phyloP scores from a whole-genome alignment of 2,329 filamentous ascomycete genomes.

The Whalleya microplaca region DNA sequence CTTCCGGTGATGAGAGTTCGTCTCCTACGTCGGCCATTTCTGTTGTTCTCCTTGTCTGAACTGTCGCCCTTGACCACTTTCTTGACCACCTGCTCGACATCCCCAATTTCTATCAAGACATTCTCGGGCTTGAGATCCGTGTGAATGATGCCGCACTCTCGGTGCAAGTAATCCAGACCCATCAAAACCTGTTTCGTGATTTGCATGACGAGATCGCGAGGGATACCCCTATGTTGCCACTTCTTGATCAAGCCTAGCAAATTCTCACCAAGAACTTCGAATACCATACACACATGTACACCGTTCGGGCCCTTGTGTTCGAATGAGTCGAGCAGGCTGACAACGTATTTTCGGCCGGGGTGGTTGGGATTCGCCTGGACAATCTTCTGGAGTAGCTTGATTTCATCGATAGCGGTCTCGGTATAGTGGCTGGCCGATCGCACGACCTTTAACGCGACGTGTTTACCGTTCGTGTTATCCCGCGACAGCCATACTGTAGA shows the following conservation, averaged over 20 bases:
- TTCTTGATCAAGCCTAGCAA: conserved; percentile 93
- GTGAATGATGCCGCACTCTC: conserved; percentile 98
- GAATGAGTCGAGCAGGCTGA: conserved; percentile 94
- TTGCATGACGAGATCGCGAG: conserved; percentile 95
- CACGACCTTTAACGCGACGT: conserved; percentile 97
- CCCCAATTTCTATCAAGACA: conserved; percentile 96
- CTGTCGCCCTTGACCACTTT: conserved; percentile 86
- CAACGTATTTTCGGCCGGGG: conserved; percentile 91
- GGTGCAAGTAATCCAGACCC: conserved; percentile 92
- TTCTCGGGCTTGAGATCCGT: conserved; percentile 98
- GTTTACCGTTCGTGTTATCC: conserved; percentile 87
- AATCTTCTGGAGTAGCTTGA: conserved; percentile 96
- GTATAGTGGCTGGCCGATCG: conserved; percentile 98
- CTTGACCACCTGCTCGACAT: conserved; percentile 98
- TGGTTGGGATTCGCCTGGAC: conserved; percentile 94
- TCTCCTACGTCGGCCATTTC: conserved; percentile 86
- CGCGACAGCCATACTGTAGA: conserved; percentile 89
- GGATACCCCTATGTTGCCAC: conserved; percentile 97
- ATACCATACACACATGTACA: conserved; percentile 98
- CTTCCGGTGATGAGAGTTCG: conserved; percentile 96
- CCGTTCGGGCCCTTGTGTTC: conserved; percentile 97
- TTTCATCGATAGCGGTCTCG: conserved; percentile 97
- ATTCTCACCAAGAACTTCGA: conserved; percentile 96
- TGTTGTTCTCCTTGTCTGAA: conserved; percentile 80
- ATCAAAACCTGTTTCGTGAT: conserved; percentile 98